Evolutionary conservation across 768 basidiomycete genomes (phyloP), one percentile per base, ranked within the genome.

Genomic region (Tricholoma bakamatsutake): DNA sequence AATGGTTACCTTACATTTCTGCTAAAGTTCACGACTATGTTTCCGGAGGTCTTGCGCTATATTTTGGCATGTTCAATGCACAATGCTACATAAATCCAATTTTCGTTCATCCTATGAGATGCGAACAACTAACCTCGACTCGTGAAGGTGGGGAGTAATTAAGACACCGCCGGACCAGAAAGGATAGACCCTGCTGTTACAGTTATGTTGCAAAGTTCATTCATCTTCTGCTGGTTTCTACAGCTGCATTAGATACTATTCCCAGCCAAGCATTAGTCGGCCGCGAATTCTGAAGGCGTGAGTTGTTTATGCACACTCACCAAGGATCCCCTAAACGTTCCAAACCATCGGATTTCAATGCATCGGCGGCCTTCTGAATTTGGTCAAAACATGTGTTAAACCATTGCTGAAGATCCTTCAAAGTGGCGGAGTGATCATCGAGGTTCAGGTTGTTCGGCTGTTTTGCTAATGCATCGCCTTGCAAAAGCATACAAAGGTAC

Each of bases 301-400:
- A 30, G 17, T 9, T 43, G 5, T 21, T 12, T 21, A 24, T 12
- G 18, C 21, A 24, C 17, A 6, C 12, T 7, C 21, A 24, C 24
- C 42, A 42, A 42, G 40, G 17, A 42, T 5, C 17, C 40, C n/a
- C 40, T n/a, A 21, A 18, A 42, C 17, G 5, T 18, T 15, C 28
- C 28, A 30, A 46, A 15, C 45, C 45, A 30, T 64, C 65, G 9
- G 61, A 66, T 31, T 59, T 55, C 46, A 76, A 53, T 47, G 59
- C 67, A 43, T 67, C 56, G 54, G 66, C 68, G 21, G 73, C 67
- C 61, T 78, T 81, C 57, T 73, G 66, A 61, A 88, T 77, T 64
- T 89, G 85, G 50, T 75, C 72, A 61, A 88, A 80, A 64, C 87
- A 89, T 10, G 76, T 75, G 47, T 76, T 73, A 62, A 86, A 86